Evolutionary conservation across 768 basidiomycete species (phyloP), one percentile per base, ranked within the genome.

Genomic region (Hebeloma cylindrosporum): DNA sequence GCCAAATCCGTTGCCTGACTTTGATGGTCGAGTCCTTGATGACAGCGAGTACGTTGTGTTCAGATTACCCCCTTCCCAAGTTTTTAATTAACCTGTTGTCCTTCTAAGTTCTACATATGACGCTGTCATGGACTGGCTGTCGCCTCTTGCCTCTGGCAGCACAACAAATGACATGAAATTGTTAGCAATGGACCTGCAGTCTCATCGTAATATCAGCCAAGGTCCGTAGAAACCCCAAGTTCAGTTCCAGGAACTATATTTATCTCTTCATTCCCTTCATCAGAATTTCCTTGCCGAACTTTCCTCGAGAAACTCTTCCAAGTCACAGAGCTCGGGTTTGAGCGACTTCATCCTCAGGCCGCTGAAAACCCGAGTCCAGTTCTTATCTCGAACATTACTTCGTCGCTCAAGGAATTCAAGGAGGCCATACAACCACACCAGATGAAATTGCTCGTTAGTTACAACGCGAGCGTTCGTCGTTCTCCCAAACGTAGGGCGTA

Each of bases 251-350:
- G 7, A 2, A 35, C 9, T 36, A 20, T 26, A 23, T n/a, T 40
- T 5, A 9, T 14, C 35, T 16, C 22, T 10, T 22, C 5, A 11
- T 14, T 22, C 28, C 23, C 10, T 46, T 5, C 37, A 18, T 23
- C 40, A 75, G 73, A 70, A 14, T 79, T 77, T 48, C 75, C 75
- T n/a, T 56, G 71, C 5, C 60, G 64, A 26, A 66, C 69, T 13
- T 80, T 82, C 51, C 52, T 80, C 14, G 72, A 76, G 20, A 75
- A 78, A 30, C 56, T 80, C 3, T 70, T 71, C 46, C 65, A 67
- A 22, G 62, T 80, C 20, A 65, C 62, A 7, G 64, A 67, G 49
- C 61, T 61, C 14, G 60, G 69, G 14, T 45, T 60, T 25, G 57
- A 64, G 32, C 50, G 52, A 45, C 41, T 57, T 18, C 45, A 52